Percentiles rank a stretch among this genome's conserved stretches.
Conservation (phyloP, 1,139 yeast genomes). For the Hyphopichia buzzinii region DNA sequence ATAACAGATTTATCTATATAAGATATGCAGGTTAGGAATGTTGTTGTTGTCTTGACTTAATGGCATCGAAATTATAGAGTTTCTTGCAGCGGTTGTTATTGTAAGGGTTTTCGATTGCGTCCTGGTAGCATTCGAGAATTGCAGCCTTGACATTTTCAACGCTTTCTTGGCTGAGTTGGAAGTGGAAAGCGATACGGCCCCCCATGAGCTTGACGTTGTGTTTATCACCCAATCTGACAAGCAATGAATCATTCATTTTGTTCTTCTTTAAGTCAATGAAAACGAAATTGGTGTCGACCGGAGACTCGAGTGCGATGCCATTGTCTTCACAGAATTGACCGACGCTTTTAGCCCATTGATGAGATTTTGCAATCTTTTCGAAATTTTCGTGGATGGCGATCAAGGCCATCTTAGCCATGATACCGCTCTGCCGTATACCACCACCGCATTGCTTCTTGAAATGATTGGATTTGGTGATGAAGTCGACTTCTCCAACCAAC, state of each 20-base stretch:
- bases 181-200: slow-evolving; percentile 80
- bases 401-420: slow-evolving; percentile 78
- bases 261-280: slow-evolving; percentile 65
- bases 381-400: slow-evolving; percentile 77
- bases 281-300: slow-evolving; percentile 85
- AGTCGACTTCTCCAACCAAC: slow-evolving; percentile 63
- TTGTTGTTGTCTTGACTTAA: slow-evolving; percentile 10
- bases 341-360: slow-evolving; percentile 63
- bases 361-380: slow-evolving; percentile 58
- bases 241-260: slow-evolving; percentile 56
- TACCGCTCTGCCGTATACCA: slow-evolving; percentile 88
- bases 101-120: slow-evolving; percentile 30
- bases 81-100: slow-evolving; percentile 23
- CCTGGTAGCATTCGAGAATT: slow-evolving; percentile 54
- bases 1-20: too few relatives aligned
- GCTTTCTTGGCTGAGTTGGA: slow-evolving; percentile 67
- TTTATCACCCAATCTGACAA: slow-evolving; percentile 57
- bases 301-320: slow-evolving; percentile 58
- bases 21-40: slow-evolving; percentile 1
- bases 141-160: slow-evolving; percentile 65
- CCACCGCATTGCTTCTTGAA: slow-evolving; percentile 95
- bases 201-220: slow-evolving; percentile 70
- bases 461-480: slow-evolving; percentile 76
- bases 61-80: slow-evolving; percentile 30
- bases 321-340: slow-evolving; percentile 56